phyloP scores from a whole-genome alignment of 106 monocot genomes.

The Narthecium ossifragum region DNA sequence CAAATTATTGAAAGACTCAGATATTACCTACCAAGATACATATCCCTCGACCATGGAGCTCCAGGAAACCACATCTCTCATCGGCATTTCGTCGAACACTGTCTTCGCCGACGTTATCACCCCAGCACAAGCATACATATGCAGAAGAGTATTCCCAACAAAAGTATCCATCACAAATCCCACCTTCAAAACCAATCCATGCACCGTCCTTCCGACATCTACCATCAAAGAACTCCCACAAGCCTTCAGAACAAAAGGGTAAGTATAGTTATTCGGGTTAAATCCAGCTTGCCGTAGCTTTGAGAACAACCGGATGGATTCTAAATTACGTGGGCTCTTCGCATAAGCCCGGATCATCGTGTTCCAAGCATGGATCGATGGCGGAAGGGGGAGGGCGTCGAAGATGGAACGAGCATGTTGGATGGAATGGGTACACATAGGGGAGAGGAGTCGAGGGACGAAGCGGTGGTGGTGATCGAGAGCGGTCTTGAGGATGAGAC shows the following conservation, averaged over 20 bases:
- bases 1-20: no score
- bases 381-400: no score
- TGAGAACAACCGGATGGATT: conserved; percentile 16
- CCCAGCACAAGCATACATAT: conserved; percentile 13
- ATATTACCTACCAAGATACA: conserved; percentile 25
- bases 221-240: conserved; percentile 5
- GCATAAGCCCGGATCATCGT: conserved; percentile 16
- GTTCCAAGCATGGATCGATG: conserved; percentile 15
- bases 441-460: conserved; percentile 7
- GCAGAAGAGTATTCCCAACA: conserved; percentile 12
- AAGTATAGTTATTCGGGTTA: conserved; percentile 20
- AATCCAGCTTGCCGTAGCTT: not conserved
- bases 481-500: conserved; percentile 24
- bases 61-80: conserved; percentile 23
- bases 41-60: conserved; percentile 24
- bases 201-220: conserved; percentile 12
- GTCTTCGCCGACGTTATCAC: conserved; percentile 3
- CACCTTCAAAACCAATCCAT: conserved; percentile 21
- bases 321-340: not conserved
- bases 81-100: conserved; percentile 31
- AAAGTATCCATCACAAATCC: conserved; percentile 15
- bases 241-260: conserved; percentile 29
- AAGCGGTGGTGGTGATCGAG: conserved; percentile 5
- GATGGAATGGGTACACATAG: not conserved
- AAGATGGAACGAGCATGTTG: no score